A percentile compares a stretch with the other conserved stretches of the same genome.
Conservation (phyloP, 2,329 filamentous ascomycete genomes). For the Penicillium sp. region DNA sequence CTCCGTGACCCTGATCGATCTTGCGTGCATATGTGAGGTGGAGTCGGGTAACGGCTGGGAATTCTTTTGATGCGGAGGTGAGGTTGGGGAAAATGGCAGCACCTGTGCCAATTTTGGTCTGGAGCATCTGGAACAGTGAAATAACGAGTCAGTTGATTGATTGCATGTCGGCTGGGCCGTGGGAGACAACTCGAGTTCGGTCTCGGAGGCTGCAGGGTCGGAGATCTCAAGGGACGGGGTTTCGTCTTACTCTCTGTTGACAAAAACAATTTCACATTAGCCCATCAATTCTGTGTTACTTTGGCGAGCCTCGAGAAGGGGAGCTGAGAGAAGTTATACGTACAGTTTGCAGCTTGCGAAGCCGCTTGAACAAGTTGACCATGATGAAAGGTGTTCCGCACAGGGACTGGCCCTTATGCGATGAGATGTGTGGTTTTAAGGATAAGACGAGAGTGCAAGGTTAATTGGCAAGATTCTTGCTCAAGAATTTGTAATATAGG, state of each 20-base stretch:
- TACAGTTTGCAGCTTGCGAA: slow-evolving; percentile 72
- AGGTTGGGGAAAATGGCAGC: slow-evolving; percentile 69
- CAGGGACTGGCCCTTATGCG: slow-evolving; percentile 17
- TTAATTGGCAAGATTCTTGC: neutral
- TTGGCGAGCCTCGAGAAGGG: neutral
- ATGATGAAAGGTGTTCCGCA: slow-evolving; percentile 34
- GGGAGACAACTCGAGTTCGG: neutral
- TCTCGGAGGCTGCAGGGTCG: slow-evolving; percentile 2
- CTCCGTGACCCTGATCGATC: slow-evolving; percentile 40
- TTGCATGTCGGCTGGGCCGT: neutral
- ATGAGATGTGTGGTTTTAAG: neutral
- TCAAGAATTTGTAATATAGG: slow-evolving; percentile 3
- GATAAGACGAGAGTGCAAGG: neutral
- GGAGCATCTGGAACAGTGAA: slow-evolving; percentile 59
- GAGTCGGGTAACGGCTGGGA: slow-evolving; percentile 42
- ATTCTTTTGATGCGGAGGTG: slow-evolving; percentile 31
- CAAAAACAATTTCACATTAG: slow-evolving; percentile 20
- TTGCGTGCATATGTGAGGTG: slow-evolving; percentile 46
- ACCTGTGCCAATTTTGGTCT: slow-evolving; percentile 75
- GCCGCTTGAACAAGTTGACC: slow-evolving; percentile 59
- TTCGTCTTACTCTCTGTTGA: slow-evolving; percentile 29
- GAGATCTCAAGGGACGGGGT: slow-evolving; percentile 2
- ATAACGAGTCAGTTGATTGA: neutral
- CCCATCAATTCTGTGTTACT: neutral
- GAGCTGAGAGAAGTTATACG: slow-evolving; percentile 33